A percentile compares a stretch with the other conserved stretches of the same genome.
Conservation (phyloP, 345 rosid genomes). For the Brassica incana region DNA sequence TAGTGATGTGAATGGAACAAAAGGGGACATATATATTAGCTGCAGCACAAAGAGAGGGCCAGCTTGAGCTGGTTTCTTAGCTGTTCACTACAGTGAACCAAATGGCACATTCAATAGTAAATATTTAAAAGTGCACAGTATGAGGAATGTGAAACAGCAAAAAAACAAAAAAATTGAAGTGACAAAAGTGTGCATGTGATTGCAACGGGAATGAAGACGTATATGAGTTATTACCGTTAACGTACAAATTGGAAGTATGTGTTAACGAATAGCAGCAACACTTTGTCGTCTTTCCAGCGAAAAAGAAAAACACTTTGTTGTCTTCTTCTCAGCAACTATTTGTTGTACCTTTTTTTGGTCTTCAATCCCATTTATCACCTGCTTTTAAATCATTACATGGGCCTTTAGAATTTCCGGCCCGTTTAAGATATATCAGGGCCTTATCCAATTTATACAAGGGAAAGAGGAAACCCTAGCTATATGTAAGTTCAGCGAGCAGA, state of each 20-base stretch:
- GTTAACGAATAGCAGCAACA: background rate
- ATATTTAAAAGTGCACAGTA: background rate
- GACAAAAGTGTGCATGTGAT: background rate
- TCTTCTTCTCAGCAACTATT: conserved; percentile 14
- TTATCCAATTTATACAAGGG: background rate
- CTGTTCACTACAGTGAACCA: conserved; percentile 32
- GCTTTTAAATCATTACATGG: background rate
- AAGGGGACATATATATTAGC: conserved; percentile 33
- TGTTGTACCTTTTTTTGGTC: background rate
- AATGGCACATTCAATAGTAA: conserved; percentile 25
- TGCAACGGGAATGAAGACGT: conserved; percentile 4
- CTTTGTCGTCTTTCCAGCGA: background rate
- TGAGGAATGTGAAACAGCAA: background rate
- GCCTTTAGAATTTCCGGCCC: background rate
- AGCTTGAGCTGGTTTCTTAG: conserved; percentile 34
- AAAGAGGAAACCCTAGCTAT: conserved; percentile 28
- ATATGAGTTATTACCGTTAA: conserved; percentile 10
- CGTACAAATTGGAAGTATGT: conserved; percentile 26
- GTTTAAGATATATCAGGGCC: background rate
- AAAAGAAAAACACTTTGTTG: background rate
- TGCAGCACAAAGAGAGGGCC: conserved; percentile 30
- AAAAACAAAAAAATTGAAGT: conserved; percentile 3
- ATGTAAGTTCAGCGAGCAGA: background rate
- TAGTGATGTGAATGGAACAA: conserved; percentile 15
- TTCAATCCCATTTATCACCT: background rate